Conservation (phyloP, 257 asterid genomes). For the Leptodermis oblonga region DNA sequence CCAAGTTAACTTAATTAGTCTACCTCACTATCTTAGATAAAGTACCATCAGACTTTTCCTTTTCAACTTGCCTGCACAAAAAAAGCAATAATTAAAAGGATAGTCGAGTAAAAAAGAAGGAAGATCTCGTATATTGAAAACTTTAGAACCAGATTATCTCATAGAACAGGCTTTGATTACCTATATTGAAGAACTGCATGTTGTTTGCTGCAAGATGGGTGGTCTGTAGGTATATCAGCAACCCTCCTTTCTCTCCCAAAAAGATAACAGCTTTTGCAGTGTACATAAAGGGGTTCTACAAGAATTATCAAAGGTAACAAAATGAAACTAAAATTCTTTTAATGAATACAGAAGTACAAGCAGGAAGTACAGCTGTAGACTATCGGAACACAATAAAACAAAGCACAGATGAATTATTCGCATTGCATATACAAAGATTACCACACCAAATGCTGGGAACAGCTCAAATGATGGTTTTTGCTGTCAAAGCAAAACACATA, state of each 20-base stretch:
- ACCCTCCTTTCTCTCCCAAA: conserved; percentile 98
- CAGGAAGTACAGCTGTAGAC: background rate
- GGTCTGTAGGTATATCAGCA: conserved; percentile 96
- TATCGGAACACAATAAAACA: too few relatives aligned
- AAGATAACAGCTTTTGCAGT: conserved; percentile 92
- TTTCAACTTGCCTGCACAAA: conserved; percentile 77
- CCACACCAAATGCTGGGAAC: conserved; percentile 20
- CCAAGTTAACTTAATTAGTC: conserved; percentile 11
- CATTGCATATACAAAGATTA: background rate
- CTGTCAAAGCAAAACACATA: conserved; percentile 42
- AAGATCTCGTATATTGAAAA: background rate
- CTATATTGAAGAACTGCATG: conserved; percentile 97
- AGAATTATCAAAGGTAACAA: background rate
- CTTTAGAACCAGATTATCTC: background rate
- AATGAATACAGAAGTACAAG: background rate
- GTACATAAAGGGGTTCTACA: conserved; percentile 87
- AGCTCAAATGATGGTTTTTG: conserved; percentile 96
- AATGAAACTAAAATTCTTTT: background rate
- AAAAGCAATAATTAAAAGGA: conserved; percentile 5
- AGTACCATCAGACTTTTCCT: conserved; percentile 79
- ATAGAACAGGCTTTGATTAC: conserved; percentile 26
- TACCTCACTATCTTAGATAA: conserved; percentile 71
- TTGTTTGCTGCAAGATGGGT: conserved; percentile 99
- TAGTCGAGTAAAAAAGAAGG: conserved; percentile 1
- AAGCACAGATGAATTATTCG: background rate